phyloP scores from a whole-genome alignment of 371 early-diverging fungal species.

The Thermomucor indicae-seudaticae region DNA sequence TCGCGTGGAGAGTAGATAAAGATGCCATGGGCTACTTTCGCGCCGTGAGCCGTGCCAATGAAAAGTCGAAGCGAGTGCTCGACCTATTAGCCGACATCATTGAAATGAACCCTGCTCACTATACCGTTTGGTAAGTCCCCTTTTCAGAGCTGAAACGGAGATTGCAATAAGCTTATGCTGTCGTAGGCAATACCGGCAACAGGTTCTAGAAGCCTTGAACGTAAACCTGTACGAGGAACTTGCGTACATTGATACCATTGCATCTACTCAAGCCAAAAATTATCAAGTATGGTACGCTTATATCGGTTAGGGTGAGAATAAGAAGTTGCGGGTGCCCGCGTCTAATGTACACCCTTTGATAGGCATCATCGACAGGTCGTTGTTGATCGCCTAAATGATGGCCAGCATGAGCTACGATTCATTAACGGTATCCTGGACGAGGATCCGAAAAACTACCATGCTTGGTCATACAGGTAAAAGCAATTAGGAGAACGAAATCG shows the following conservation, averaged over 20 bases:
- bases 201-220: constrained; percentile 62
- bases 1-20: constrained; percentile 47
- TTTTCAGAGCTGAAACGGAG: background rate
- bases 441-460: constrained; percentile 98
- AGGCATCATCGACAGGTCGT: constrained; percentile 91
- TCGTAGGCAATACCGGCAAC: constrained; percentile 83
- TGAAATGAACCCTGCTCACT: constrained; percentile 86
- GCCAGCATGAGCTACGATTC: constrained; percentile 62
- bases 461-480: constrained; percentile 82
- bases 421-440: constrained; percentile 64
- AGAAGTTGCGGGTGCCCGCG: background rate
- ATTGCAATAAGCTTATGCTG: background rate
- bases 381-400: constrained; percentile 57
- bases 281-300: constrained; percentile 86
- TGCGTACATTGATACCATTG: constrained; percentile 68
- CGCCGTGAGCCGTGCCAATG: constrained; percentile 67
- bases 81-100: constrained; percentile 79
- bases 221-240: constrained; percentile 69
- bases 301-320: background rate
- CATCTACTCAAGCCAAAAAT: constrained; percentile 79
- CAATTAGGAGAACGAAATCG: background rate
- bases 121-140: constrained; percentile 82
- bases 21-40: constrained; percentile 89
- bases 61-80: constrained; percentile 77
- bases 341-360: background rate